phyloP scores from a whole-genome alignment of 2,329 filamentous ascomycete genomes.

The Exophiala sp. region DNA sequence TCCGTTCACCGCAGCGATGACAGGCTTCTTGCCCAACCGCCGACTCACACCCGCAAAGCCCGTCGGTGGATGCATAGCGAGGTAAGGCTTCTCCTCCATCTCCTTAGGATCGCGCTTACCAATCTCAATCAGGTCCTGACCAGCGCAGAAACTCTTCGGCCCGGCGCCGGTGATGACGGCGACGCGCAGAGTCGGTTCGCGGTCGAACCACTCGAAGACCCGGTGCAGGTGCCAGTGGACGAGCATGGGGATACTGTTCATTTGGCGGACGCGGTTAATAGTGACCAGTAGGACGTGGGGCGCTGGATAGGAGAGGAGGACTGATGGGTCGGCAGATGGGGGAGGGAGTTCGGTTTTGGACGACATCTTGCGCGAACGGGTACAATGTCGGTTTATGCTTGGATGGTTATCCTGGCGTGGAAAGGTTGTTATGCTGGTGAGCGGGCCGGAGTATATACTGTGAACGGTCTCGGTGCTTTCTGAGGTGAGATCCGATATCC shows the following conservation, averaged over 20 bases:
- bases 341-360: constrained; percentile 9
- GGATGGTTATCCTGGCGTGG: too few species aligned
- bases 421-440: too few species aligned
- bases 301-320: constrained; percentile 40
- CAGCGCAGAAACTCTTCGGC: constrained; percentile 44
- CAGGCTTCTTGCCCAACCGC: constrained; percentile 66
- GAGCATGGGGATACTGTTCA: constrained; percentile 45
- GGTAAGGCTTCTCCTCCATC: constrained; percentile 25
- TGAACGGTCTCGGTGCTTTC: too few species aligned
- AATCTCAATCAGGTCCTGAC: constrained; percentile 45
- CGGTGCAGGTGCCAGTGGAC: constrained; percentile 42
- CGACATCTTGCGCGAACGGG: background rate
- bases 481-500: too few species aligned
- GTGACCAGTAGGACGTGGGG: constrained; percentile 48
- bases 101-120: constrained; percentile 30
- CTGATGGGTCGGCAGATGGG: constrained; percentile 14
- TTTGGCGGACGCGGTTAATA: constrained; percentile 40
- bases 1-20: constrained; percentile 74
- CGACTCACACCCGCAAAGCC: constrained; percentile 50
- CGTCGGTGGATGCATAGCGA: constrained; percentile 30
- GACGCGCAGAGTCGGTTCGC: constrained; percentile 40
- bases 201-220: constrained; percentile 46
- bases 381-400: too few species aligned
- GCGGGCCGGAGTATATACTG: too few species aligned
- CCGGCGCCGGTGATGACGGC: constrained; percentile 45